phyloP scores from a whole-genome alignment of 164 flowering plant species.

The Vitis cinerea region DNA sequence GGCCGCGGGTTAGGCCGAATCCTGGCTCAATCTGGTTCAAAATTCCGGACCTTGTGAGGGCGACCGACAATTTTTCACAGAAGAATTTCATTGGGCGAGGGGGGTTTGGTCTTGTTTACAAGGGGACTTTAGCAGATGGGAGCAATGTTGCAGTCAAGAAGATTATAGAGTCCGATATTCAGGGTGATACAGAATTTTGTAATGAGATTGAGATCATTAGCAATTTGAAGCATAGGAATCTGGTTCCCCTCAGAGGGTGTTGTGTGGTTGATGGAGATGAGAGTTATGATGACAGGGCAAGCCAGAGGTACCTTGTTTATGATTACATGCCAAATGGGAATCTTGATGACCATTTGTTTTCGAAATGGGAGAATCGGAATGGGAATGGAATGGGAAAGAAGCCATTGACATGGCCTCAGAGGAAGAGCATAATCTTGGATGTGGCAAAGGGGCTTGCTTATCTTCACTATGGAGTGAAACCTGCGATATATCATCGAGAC shows the following conservation, averaged over 20 bases:
- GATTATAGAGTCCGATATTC: constrained; percentile 55
- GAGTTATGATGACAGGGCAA: constrained; percentile 24
- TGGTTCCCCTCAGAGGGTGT: constrained; percentile 69
- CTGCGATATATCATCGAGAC: constrained; percentile 76
- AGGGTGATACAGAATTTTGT: constrained; percentile 60
- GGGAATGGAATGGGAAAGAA: constrained; percentile 8
- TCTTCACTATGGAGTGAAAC: constrained; percentile 81
- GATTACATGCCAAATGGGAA: constrained; percentile 85
- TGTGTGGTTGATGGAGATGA: constrained; percentile 39
- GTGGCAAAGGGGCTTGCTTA: constrained; percentile 82
- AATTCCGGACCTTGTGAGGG: constrained; percentile 57
- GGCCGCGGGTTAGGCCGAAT: constrained; percentile 43
- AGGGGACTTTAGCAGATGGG: constrained; percentile 60
- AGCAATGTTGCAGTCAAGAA: constrained; percentile 61
- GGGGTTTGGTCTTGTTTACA: constrained; percentile 67
- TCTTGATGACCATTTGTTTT: constrained; percentile 59
- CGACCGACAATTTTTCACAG: constrained; percentile 58
- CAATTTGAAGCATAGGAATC: constrained; percentile 68
- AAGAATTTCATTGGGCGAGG: constrained; percentile 67
- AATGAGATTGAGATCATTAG: constrained; percentile 79
- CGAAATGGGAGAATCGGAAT: constrained; percentile 1
- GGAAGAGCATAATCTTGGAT: constrained; percentile 69
- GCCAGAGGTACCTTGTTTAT: constrained; percentile 57
- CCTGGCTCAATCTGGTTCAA: constrained; percentile 64
- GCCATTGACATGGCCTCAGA: constrained; percentile 64